Percentiles rank a stretch among this genome's conserved stretches.
Evolutionary conservation across 2,329 filamentous ascomycete species (phyloP).

Genomic region (Fulvia fulva): DNA sequence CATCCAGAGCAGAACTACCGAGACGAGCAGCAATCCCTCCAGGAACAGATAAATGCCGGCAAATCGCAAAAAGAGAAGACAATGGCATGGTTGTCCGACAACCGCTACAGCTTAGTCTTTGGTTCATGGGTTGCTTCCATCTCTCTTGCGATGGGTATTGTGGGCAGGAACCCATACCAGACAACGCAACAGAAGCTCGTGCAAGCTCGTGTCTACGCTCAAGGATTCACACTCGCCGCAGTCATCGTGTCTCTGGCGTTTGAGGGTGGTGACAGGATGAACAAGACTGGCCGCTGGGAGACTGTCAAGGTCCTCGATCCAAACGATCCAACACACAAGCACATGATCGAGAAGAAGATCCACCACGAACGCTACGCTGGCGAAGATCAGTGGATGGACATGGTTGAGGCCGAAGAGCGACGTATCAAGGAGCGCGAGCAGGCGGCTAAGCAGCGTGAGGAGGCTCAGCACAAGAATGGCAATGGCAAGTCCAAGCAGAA

Average conservation of each 20-base stretch:
- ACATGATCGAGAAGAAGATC: slow-evolving; percentile 78
- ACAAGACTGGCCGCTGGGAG: slow-evolving; percentile 75
- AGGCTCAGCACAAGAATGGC: slow-evolving; percentile 16
- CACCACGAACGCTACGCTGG: slow-evolving; percentile 84
- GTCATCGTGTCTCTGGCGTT: slow-evolving; percentile 77
- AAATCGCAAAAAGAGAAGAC: slow-evolving; percentile 59
- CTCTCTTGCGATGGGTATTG: slow-evolving; percentile 67
- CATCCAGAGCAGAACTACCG: slow-evolving; percentile 67
- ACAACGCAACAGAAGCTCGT: slow-evolving; percentile 80
- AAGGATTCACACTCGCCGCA: slow-evolving; percentile 81
- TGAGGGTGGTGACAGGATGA: slow-evolving; percentile 73
- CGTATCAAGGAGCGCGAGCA: slow-evolving; percentile 50
- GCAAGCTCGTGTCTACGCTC: slow-evolving; percentile 90
- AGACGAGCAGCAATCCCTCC: slow-evolving; percentile 57
- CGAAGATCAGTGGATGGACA: slow-evolving; percentile 92
- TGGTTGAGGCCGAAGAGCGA: slow-evolving; percentile 76
- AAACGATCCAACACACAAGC: slow-evolving; percentile 76
- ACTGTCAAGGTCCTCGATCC: slow-evolving; percentile 77
- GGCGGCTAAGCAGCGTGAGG: slow-evolving; percentile 13
- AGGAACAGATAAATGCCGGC: slow-evolving; percentile 51
- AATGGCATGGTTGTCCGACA: slow-evolving; percentile 69
- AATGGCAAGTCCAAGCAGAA: slow-evolving; percentile 12
- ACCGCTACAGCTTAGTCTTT: slow-evolving; percentile 85
- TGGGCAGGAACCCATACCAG: slow-evolving; percentile 73
- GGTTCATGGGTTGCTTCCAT: slow-evolving; percentile 78